phyloP scores from a whole-genome alignment of 129 eudicot species.

The Pittosporum tobira region DNA sequence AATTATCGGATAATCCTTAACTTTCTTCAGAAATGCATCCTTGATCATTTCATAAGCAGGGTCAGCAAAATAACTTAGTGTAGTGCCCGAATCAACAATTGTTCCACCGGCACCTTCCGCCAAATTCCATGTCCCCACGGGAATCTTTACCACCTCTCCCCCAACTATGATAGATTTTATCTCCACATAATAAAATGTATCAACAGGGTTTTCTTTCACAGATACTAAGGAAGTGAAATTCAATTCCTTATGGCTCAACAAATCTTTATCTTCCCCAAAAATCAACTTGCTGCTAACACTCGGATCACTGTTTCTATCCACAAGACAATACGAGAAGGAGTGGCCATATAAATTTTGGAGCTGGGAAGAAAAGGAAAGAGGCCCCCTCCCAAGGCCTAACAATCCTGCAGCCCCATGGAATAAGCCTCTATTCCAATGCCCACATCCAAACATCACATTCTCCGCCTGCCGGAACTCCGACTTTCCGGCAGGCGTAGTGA shows the following conservation, averaged over 20 bases:
- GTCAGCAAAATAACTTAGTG: conserved; percentile 69
- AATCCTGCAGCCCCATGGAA: conserved; percentile 94
- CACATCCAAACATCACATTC: conserved; percentile 95
- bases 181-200: conserved; percentile 73
- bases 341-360: conserved; percentile 69
- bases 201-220: conserved; percentile 59
- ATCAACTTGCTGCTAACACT: conserved; percentile 90
- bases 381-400: conserved; percentile 84
- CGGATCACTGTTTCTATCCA: conserved; percentile 59
- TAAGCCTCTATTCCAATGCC: conserved; percentile 96
- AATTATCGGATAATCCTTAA: conserved; percentile 52
- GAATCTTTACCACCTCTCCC: conserved; percentile 59
- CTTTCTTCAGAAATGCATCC: conserved; percentile 52
- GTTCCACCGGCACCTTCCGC: conserved; percentile 85
- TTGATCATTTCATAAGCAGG: conserved; percentile 71
- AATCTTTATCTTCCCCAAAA: conserved; percentile 71
- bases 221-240: conserved; percentile 62
- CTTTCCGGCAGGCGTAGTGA: conserved; percentile 42
- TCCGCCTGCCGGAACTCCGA: conserved; percentile 49
- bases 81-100: conserved; percentile 87
- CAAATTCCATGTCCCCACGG: conserved; percentile 61
- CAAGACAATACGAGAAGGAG: conserved; percentile 86
- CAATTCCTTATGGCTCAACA: conserved; percentile 43
- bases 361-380: conserved; percentile 79
- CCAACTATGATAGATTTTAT: conserved; percentile 60